Evolutionary conservation across 495 filamentous ascomycete species (phyloP).

Genomic region (Aspergillus steynii): DNA sequence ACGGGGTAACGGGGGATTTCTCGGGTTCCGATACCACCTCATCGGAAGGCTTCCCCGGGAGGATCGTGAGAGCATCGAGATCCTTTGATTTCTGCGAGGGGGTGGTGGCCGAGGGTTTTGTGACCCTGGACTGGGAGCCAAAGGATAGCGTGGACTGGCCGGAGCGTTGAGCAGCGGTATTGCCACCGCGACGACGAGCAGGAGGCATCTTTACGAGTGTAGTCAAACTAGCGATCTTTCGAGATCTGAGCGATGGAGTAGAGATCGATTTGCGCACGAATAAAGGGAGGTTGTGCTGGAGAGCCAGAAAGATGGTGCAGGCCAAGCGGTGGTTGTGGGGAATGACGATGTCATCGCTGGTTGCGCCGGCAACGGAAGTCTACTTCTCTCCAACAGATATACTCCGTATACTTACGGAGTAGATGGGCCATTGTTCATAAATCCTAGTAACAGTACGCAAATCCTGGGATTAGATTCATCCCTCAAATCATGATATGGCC

Average conservation of each 20-base stretch:
- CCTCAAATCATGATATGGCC: too few species aligned
- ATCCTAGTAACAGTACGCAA: too few species aligned
- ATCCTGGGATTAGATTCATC: too few species aligned
- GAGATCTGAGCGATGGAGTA: background rate
- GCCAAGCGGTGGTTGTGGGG: background rate
- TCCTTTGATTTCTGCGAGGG: slow-evolving; percentile 51
- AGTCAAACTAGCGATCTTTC: background rate
- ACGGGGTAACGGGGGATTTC: slow-evolving; percentile 19
- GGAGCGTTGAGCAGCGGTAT: slow-evolving; percentile 34
- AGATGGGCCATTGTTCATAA: too few species aligned
- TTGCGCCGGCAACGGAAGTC: background rate
- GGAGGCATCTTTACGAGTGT: slow-evolving; percentile 58
- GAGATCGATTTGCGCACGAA: background rate
- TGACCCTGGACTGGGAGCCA: slow-evolving; percentile 64
- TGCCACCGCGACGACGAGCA: slow-evolving; percentile 58
- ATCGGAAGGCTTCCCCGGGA: slow-evolving; percentile 37
- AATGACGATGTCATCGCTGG: background rate
- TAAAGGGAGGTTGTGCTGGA: background rate
- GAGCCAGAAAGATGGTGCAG: background rate
- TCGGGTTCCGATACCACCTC: slow-evolving; percentile 31
- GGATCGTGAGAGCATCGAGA: slow-evolving; percentile 32
- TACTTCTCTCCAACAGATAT: too few species aligned
- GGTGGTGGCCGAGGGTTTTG: slow-evolving; percentile 60
- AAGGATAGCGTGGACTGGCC: slow-evolving; percentile 77
- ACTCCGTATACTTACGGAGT: too few species aligned